Conservation (phyloP, 192 early-diverging fungal genomes). For the Backusella liffmaniae region DNA sequence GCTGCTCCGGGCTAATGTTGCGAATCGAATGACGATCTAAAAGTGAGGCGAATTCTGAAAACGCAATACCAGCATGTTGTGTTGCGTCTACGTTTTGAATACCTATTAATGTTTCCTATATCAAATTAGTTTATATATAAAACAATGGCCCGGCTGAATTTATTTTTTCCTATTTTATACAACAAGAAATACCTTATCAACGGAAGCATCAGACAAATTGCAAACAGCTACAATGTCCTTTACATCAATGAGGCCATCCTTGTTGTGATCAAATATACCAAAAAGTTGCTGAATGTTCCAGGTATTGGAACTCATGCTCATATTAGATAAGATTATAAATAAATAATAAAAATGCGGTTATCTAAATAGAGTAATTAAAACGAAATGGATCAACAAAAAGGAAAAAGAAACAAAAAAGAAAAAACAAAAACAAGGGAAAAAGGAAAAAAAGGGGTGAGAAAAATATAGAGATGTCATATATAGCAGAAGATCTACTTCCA, state of each 20-base stretch:
- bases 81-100: conserved; percentile 13
- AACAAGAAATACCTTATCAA: conserved; percentile 27
- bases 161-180: neutral
- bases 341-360: neutral
- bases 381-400: neutral
- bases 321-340: neutral
- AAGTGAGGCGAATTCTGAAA: conserved; percentile 15
- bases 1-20: conserved; percentile 22
- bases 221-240: conserved; percentile 42
- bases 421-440: conserved; percentile 13
- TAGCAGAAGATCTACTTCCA: neutral
- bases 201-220: conserved; percentile 34
- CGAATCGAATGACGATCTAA: conserved; percentile 14
- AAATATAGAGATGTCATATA: conserved; percentile 11
- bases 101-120: conserved; percentile 9
- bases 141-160: neutral
- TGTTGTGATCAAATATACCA: conserved; percentile 47
- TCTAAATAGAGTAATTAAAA: conserved; percentile 1
- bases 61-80: neutral
- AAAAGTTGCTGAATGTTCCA: conserved; percentile 41
- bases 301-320: conserved; percentile 10
- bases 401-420: neutral
- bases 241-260: conserved; percentile 49
- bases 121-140: neutral
- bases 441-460: conserved; percentile 12